These are phyloP conservation scores for Mycena floridula DNA, from an alignment of 768 basidiomycete genomes.

Conservation along the genomic window DNA sequence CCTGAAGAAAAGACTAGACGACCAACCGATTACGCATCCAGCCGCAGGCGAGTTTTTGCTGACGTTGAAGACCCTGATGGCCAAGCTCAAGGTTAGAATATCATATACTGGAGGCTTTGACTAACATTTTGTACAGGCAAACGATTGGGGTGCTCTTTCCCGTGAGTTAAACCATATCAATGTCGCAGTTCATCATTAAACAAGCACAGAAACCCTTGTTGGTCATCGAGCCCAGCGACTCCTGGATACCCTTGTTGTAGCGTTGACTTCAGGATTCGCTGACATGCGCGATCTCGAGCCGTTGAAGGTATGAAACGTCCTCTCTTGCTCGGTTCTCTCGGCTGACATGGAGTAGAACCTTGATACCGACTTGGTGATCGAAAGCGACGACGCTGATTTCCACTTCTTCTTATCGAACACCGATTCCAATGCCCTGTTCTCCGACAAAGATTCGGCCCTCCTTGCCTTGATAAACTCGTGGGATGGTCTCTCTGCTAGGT, in stretches of 20 bases:
- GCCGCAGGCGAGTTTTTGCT: conserved; percentile 50
- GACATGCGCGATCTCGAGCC: conserved; percentile 41
- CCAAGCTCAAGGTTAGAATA: conserved; percentile 59
- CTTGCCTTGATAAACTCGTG: conserved; percentile 19
- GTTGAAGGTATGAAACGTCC: conserved; percentile 35
- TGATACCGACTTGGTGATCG: conserved; percentile 40
- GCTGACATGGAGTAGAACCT: conserved; percentile 34
- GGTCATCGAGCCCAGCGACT: conserved; percentile 41
- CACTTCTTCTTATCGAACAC: conserved; percentile 27
- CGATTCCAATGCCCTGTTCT: conserved; percentile 5
- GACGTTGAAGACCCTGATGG: conserved; percentile 58
- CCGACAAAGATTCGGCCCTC: conserved; percentile 19
- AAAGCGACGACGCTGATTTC: conserved; percentile 27
- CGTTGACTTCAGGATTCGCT: conserved; percentile 40
- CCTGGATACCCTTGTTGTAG: conserved; percentile 34
- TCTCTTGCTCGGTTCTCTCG: not conserved
- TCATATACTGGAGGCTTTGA: too few relatives aligned
- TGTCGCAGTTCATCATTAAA: not conserved
- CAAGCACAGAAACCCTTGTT: conserved; percentile 37
- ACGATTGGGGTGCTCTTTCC: conserved; percentile 61
- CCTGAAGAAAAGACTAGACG: conserved; percentile 41
- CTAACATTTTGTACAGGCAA: conserved; percentile 36
- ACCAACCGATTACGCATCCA: conserved; percentile 40
- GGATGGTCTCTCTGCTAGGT: conserved; percentile 24
- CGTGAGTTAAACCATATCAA: conserved; percentile 44